phyloP scores from a whole-genome alignment of 2,329 filamentous ascomycete species.

The Penicillium sumatraense region DNA sequence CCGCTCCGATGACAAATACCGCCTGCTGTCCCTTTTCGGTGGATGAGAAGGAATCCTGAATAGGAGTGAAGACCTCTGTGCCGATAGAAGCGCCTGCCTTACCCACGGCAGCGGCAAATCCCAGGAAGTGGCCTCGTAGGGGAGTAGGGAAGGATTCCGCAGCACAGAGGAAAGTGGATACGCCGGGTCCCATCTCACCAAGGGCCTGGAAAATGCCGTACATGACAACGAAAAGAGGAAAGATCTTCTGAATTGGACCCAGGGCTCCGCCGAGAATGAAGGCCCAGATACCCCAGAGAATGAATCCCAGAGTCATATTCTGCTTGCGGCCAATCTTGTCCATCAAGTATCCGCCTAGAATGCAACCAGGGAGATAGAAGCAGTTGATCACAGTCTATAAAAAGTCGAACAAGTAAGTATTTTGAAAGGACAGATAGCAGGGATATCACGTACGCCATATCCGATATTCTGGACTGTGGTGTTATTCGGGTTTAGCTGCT shows the following conservation, averaged over 20 bases:
- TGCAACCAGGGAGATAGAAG: conserved; percentile 55
- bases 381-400: conserved; percentile 55
- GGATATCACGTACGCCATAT: conserved; percentile 22
- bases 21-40: conserved; percentile 53
- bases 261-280: conserved; percentile 57
- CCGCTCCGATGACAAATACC: conserved; percentile 58
- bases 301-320: conserved; percentile 58
- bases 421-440: neutral
- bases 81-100: conserved; percentile 58
- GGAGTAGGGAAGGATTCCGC: conserved; percentile 57
- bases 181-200: conserved; percentile 58
- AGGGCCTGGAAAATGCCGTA: conserved; percentile 57
- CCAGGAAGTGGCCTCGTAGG: conserved; percentile 56
- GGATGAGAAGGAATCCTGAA: conserved; percentile 51
- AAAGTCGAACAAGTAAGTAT: neutral
- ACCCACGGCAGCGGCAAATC: conserved; percentile 53
- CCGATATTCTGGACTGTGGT: conserved; percentile 42
- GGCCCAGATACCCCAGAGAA: conserved; percentile 51
- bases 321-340: conserved; percentile 56
- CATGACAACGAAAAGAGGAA: conserved; percentile 57
- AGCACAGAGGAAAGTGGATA: conserved; percentile 42
- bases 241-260: conserved; percentile 49
- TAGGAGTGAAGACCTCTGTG: conserved; percentile 57
- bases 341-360: conserved; percentile 54
- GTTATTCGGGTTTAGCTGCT: conserved; percentile 45